Percentiles rank a stretch among this genome's conserved stretches.
Conservation (phyloP, 2,329 filamentous ascomycete species). For the Arthrinium puccinioides region DNA sequence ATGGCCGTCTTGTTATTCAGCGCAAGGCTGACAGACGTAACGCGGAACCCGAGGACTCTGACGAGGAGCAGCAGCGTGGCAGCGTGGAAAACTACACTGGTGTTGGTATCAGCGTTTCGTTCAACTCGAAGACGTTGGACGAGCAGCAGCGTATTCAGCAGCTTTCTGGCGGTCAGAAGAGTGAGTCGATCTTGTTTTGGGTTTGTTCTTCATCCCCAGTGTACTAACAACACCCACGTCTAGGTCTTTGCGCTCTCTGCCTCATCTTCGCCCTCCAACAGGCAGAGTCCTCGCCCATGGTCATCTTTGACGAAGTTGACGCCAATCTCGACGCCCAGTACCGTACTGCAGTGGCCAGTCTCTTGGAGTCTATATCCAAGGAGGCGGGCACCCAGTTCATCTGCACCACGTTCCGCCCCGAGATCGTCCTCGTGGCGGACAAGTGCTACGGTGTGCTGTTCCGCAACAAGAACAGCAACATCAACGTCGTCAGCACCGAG, state of each 20-base stretch:
- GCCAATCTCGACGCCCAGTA: slow-evolving; percentile 98
- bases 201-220: not conserved
- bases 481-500: slow-evolving; percentile 81
- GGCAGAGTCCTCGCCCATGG: slow-evolving; percentile 95
- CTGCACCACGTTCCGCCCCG: slow-evolving; percentile 95
- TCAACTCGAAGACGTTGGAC: slow-evolving; percentile 92
- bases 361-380: slow-evolving; percentile 71
- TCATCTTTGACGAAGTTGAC: slow-evolving; percentile 98
- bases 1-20: slow-evolving; percentile 87
- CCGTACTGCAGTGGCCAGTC: slow-evolving; percentile 85
- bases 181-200: slow-evolving; percentile 40
- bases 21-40: slow-evolving; percentile 72
- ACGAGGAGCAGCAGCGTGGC: slow-evolving; percentile 59
- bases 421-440: slow-evolving; percentile 92
- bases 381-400: slow-evolving; percentile 76
- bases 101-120: slow-evolving; percentile 93
- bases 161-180: slow-evolving; percentile 94
- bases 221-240: slow-evolving; percentile 10
- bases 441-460: slow-evolving; percentile 97
- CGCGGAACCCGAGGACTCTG: slow-evolving; percentile 57
- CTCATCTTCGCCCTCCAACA: slow-evolving; percentile 98
- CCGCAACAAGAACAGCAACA: slow-evolving; percentile 86
- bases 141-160: slow-evolving; percentile 98
- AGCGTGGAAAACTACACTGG: slow-evolving; percentile 92
- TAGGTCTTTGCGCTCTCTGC: slow-evolving; percentile 89